These are phyloP conservation scores for Dothidotthia symphoricarpi DNA, from an alignment of 2,329 filamentous ascomycete genomes.

Conservation along the genomic window DNA sequence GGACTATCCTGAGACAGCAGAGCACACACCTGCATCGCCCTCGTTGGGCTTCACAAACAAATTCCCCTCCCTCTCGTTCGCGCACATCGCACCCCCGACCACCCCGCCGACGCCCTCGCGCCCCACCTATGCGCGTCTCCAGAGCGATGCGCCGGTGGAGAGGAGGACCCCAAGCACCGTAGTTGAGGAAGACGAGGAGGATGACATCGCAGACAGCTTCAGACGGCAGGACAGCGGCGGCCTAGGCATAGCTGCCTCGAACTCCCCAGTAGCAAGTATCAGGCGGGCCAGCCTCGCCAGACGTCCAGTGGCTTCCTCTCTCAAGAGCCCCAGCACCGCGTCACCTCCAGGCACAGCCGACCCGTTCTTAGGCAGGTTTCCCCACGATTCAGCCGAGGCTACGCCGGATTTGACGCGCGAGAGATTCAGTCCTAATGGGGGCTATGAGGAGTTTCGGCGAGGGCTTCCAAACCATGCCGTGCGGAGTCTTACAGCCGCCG, in stretches of 20 bases:
- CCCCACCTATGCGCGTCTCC: constrained; percentile 38
- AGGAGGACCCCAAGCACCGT: constrained; percentile 27
- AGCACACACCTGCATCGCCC: constrained; percentile 28
- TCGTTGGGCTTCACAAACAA: constrained; percentile 27
- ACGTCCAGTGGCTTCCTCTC: constrained; percentile 11
- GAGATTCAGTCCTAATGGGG: constrained; percentile 29
- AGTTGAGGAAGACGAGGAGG: constrained; percentile 37
- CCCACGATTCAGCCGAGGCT: constrained; percentile 23
- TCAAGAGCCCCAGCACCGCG: constrained; percentile 18
- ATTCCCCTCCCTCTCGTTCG: constrained; percentile 25
- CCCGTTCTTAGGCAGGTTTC: constrained; percentile 29
- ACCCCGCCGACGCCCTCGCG: constrained; percentile 27
- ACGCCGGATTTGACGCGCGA: constrained; percentile 38
- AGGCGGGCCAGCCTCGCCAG: constrained; percentile 12
- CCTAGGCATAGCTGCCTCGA: constrained; percentile 35
- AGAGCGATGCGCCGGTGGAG: constrained; percentile 35
- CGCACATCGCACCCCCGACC: constrained; percentile 18
- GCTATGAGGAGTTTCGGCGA: constrained; percentile 31
- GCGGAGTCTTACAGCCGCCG: constrained; percentile 19
- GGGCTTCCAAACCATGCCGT: constrained; percentile 21
- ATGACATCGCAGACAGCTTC: constrained; percentile 26
- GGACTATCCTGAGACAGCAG: constrained; percentile 28
- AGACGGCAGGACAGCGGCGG: constrained; percentile 23
- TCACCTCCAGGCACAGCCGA: constrained; percentile 32
- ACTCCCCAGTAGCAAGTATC: constrained; percentile 5